Evolutionary conservation across 257 asterid species (phyloP).

Genomic region (Scutellaria minor): DNA sequence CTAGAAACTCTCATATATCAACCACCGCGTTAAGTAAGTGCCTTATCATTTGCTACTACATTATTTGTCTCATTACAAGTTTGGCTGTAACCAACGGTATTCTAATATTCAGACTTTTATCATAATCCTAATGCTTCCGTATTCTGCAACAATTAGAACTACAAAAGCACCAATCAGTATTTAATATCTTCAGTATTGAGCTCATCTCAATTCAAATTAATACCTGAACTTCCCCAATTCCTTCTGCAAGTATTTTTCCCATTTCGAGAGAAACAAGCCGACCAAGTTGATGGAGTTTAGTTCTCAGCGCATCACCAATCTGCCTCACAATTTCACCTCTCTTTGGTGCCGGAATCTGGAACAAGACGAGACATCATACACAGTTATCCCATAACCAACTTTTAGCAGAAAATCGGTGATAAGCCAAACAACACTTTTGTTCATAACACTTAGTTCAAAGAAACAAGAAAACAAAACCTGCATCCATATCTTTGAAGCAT

Average conservation of each 20-base stretch:
- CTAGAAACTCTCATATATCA: slow-evolving; percentile 15
- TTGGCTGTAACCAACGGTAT: neutral
- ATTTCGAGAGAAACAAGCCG: slow-evolving; percentile 96
- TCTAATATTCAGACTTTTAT: neutral
- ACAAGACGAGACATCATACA: slow-evolving; percentile 31
- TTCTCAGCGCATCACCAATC: slow-evolving; percentile 94
- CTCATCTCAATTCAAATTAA: neutral
- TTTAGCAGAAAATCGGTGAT: slow-evolving; percentile 18
- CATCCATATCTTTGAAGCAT: slow-evolving; percentile 89
- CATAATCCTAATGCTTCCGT: neutral
- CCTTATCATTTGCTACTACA: neutral
- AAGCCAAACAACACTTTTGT: slow-evolving; percentile 6
- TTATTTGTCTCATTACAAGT: neutral
- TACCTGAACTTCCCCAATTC: slow-evolving; percentile 99
- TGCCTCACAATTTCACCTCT: slow-evolving; percentile 99
- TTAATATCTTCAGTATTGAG: neutral
- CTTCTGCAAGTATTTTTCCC: slow-evolving; percentile 98
- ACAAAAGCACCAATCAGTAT: neutral
- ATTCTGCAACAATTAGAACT: neutral
- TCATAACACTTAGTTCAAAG: neutral
- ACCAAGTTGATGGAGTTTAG: slow-evolving; percentile 83
- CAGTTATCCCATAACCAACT: neutral
- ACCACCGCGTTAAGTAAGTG: slow-evolving; percentile 11
- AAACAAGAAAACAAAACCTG: slow-evolving; percentile 56
- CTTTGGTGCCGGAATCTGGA: slow-evolving; percentile 96